A percentile compares a stretch with the other conserved stretches of the same genome.
Conservation (phyloP, 345 rosid species). For the Carallia pectinifolia region DNA sequence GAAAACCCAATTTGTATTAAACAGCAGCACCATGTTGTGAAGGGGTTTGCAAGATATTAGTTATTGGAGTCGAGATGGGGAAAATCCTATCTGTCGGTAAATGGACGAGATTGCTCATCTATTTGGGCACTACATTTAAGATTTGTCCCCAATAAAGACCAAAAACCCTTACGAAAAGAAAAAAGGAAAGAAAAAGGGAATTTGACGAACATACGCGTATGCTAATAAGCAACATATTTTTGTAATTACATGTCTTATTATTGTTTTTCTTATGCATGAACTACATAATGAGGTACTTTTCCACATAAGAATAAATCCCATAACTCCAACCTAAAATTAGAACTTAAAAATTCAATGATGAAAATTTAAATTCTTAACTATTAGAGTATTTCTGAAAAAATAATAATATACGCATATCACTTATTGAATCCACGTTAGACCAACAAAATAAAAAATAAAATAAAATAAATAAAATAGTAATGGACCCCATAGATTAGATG, state of each 20-base stretch:
- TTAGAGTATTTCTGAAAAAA: background rate
- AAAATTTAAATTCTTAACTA: no score
- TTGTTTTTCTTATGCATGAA: no score
- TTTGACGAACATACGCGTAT: no score
- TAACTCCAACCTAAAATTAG: no score
- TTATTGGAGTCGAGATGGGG: constrained; percentile 19
- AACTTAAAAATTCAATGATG: no score
- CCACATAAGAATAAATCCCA: no score
- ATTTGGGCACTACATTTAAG: background rate
- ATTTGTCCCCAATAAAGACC: no score
- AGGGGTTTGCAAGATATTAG: background rate
- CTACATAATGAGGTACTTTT: no score
- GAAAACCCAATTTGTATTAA: constrained; percentile 8
- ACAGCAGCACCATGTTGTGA: constrained; percentile 15
- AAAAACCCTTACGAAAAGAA: no score
- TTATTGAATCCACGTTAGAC: constrained; percentile 15
- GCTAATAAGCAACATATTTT: no score
- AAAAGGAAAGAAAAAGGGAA: no score
- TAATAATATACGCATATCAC: background rate
- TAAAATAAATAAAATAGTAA: constrained; percentile 1
- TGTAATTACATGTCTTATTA: no score
- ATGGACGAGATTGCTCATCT: constrained; percentile 11
- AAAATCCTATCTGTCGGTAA: constrained; percentile 30
- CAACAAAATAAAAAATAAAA: background rate
- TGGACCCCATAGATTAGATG: constrained; percentile 28